Percentiles rank a stretch among this genome's conserved stretches.
These are phyloP conservation scores for Penicillium rolfsii DNA, from an alignment of 2,329 filamentous ascomycete species.

Conservation along the genomic window DNA sequence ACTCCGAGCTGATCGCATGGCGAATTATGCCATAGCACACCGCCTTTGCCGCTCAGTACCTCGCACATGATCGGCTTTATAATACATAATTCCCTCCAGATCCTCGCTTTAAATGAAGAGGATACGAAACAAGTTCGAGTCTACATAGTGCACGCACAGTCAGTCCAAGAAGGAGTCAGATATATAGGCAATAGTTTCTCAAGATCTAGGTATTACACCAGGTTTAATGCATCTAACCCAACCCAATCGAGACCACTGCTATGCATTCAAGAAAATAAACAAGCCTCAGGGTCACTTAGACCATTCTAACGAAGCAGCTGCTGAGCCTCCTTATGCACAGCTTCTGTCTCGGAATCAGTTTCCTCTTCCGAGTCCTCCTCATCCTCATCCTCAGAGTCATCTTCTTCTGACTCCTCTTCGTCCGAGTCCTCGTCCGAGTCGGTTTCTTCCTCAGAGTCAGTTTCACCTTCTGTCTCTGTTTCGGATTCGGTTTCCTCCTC, in stretches of 20 bases:
- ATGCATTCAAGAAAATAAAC: constrained; percentile 4
- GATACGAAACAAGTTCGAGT: too few species aligned
- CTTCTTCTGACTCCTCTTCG: constrained; percentile 44
- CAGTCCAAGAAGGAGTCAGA: not conserved
- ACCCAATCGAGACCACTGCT: constrained; percentile 7
- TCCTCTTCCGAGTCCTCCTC: constrained; percentile 52
- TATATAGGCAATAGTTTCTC: not conserved
- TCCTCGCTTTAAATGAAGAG: too few species aligned
- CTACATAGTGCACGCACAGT: too few species aligned
- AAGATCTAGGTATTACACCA: constrained; percentile 6
- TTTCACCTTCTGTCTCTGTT: constrained; percentile 44
- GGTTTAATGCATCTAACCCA: constrained; percentile 7
- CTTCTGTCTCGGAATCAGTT: constrained; percentile 38
- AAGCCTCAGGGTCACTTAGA: not conserved
- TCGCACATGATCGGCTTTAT: constrained; percentile 13
- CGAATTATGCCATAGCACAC: constrained; percentile 8
- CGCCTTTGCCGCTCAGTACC: constrained; percentile 3
- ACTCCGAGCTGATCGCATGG: constrained; percentile 3
- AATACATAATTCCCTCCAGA: not conserved
- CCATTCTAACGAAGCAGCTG: constrained; percentile 19
- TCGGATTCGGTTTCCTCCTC: constrained; percentile 58
- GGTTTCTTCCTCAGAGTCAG: constrained; percentile 47
- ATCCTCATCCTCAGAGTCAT: constrained; percentile 35
- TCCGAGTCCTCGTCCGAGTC: constrained; percentile 44
- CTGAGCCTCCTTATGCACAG: constrained; percentile 26